phyloP scores from a whole-genome alignment of 169 alveolate species.

The Cryptosporidium meleagridis region DNA sequence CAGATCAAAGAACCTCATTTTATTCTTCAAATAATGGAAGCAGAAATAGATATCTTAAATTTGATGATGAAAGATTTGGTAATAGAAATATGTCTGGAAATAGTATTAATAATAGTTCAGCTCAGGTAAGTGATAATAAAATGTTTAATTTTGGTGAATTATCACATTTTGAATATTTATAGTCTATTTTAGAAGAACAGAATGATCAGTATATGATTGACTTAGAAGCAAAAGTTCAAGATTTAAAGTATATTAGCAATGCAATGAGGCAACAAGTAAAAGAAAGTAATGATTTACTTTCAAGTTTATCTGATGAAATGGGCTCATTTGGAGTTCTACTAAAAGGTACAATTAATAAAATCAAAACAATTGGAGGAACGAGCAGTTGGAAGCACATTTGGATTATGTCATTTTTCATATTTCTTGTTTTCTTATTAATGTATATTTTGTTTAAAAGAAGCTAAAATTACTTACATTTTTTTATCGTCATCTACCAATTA shows the following conservation, averaged over 20 bases:
- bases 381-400: constrained; percentile 58
- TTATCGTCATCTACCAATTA: neutral
- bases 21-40: constrained; percentile 41
- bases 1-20: constrained; percentile 46
- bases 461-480: neutral
- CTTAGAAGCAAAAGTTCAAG: constrained; percentile 63
- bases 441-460: constrained; percentile 49
- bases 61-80: constrained; percentile 43
- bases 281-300: constrained; percentile 66
- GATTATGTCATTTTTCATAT: constrained; percentile 42
- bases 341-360: constrained; percentile 54
- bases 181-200: constrained; percentile 69
- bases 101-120: neutral
- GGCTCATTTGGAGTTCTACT: constrained; percentile 57
- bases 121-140: neutral
- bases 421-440: constrained; percentile 40
- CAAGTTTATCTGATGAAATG: constrained; percentile 65
- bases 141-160: neutral
- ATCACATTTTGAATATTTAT: neutral
- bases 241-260: constrained; percentile 42
- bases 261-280: constrained; percentile 67
- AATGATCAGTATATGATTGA: constrained; percentile 72
- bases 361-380: constrained; percentile 40
- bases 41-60: constrained; percentile 36
- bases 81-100: neutral